Base-by-base conservation (phyloP, 805 yeast species). In the Candida stauntonica region DNA sequence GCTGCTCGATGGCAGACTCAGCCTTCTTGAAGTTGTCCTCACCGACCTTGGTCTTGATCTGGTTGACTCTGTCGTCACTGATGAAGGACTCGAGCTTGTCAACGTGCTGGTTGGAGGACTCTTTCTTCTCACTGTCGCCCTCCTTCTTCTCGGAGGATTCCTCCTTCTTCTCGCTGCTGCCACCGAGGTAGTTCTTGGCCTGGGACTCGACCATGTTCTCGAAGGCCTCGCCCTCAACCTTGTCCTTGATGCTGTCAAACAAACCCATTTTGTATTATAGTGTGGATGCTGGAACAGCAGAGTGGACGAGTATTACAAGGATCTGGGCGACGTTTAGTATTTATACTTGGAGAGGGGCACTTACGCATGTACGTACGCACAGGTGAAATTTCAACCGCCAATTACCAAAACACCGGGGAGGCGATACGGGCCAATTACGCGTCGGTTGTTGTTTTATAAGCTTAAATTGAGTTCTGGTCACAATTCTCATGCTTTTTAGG, bases 31-130 rank as follows among this genome's bases (percentile, higher is more conserved):
- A 61, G 39, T 52, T 60, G 33, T 48, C 55, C 32, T 54, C 52
- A 40, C 66, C 66, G 38, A 61, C 55, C 41, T 57, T 54, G 29
- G 36, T 33, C 42, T 54, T 54, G 44, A 58, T 45, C 33, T 51
- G 43, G 23, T 50, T 41, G 29, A 62, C 43, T 24, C 48, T 59
- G 12, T 60, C 65, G 29, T 55, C 42, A 36, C 66, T 64, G 24
- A 55, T 46, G 40, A 34, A 46, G 12, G 48, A 36, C 47, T 62
- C 64, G 21, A 60, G 52, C 39, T 52, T 51, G 38, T 49, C 44
- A 27, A 60, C 56, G 39, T 52, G 48, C 43, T 59, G 56, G 36
- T 34, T 15, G 33, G 26, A 11, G 21, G 38, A 26, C 12, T 17
- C 15, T 20, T 32, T 23, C 21, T 28, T 21, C 16, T n/a, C n/a